phyloP scores from a whole-genome alignment of 1,139 yeast genomes.

The Kodamaea anthophila region DNA sequence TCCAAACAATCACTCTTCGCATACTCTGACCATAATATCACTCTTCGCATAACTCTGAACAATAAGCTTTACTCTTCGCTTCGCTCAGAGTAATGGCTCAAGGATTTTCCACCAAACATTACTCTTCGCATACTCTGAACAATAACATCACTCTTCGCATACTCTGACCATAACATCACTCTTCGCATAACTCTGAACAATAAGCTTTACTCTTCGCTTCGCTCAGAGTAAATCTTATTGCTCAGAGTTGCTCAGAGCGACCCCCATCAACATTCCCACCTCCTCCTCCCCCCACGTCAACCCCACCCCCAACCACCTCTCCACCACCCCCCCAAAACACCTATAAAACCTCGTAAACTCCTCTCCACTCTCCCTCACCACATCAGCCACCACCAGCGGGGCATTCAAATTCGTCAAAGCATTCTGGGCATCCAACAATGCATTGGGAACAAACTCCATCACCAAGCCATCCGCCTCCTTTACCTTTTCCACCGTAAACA shows the following conservation, averaged over 20 bases:
- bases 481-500: slow-evolving; percentile 44
- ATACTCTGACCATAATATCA: too few relatives aligned
- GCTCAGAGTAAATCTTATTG: too few relatives aligned
- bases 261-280: slow-evolving; percentile 60
- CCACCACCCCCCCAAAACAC: slow-evolving; percentile 36
- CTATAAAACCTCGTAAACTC: slow-evolving; percentile 49
- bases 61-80: too few relatives aligned
- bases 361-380: slow-evolving; percentile 43
- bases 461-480: slow-evolving; percentile 36
- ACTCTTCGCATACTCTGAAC: neutral
- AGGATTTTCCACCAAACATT: neutral
- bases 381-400: slow-evolving; percentile 53
- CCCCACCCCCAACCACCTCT: slow-evolving; percentile 34
- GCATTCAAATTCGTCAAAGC: slow-evolving; percentile 54
- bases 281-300: slow-evolving; percentile 53
- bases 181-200: slow-evolving; percentile 18
- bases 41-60: too few relatives aligned
- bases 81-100: too few relatives aligned
- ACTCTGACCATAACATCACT: slow-evolving; percentile 4
- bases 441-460: slow-evolving; percentile 50
- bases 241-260: too few relatives aligned
- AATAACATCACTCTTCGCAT: too few relatives aligned
- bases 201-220: too few relatives aligned
- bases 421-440: slow-evolving; percentile 57
- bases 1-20: too few relatives aligned